These are phyloP conservation scores for Sugiyamaella floridensis DNA, from an alignment of 805 yeast genomes.

Conservation along the genomic window DNA sequence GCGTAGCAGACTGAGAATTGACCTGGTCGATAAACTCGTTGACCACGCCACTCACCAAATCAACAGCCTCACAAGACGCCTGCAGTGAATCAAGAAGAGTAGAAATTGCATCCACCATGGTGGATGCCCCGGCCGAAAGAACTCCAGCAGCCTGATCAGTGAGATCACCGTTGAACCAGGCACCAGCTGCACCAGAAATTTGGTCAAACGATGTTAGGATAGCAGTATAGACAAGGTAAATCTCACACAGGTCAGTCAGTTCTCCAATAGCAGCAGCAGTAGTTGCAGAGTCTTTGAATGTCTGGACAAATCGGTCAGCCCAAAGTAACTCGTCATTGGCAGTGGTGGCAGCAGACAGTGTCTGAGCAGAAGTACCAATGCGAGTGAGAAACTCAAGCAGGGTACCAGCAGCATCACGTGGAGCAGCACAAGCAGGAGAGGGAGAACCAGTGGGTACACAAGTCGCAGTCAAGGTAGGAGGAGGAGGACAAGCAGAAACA, in stretches of 20 bases:
- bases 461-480: not conserved
- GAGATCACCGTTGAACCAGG: not conserved
- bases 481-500: too few relatives aligned
- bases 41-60: too few relatives aligned
- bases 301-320: not conserved
- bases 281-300: not conserved
- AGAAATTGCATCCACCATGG: not conserved
- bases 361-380: too few relatives aligned
- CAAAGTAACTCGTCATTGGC: not conserved
- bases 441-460: not conserved
- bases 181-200: too few relatives aligned
- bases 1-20: not conserved
- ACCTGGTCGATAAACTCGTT: not conserved
- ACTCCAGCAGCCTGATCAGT: not conserved
- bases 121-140: not conserved
- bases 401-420: too few relatives aligned
- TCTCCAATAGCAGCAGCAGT: not conserved
- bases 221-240: too few relatives aligned
- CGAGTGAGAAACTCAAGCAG: too few relatives aligned
- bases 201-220: too few relatives aligned
- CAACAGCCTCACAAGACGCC: not conserved
- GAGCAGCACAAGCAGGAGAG: not conserved
- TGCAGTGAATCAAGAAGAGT: not conserved
- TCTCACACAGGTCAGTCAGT: too few relatives aligned
- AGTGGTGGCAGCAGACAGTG: too few relatives aligned